Percentiles rank a stretch among this genome's conserved stretches.
phyloP scores from a whole-genome alignment of 2,329 filamentous ascomycete species.

The Anthostomella pinea region DNA sequence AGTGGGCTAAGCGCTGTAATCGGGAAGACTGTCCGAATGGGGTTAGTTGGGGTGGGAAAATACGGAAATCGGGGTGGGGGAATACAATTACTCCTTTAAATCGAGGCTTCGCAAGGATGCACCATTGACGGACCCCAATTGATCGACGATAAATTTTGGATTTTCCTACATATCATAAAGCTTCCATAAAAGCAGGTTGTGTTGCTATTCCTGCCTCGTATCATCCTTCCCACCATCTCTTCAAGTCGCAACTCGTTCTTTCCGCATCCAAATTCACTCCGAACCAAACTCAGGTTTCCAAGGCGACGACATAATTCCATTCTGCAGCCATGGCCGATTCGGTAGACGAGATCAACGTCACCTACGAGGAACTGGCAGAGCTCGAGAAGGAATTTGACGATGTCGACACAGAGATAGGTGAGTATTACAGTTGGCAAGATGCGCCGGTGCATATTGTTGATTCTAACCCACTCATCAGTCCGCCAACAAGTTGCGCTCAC shows the following conservation, averaged over 20 bases:
- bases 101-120: conserved; percentile 3
- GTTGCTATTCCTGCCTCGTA: no score
- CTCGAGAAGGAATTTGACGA: conserved; percentile 84
- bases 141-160: conserved; percentile 22
- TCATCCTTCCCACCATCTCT: no score
- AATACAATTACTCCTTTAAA: no score
- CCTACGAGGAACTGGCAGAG: conserved; percentile 74
- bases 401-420: conserved; percentile 79
- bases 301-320: not conserved
- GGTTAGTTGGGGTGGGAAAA: no score
- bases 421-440: no score
- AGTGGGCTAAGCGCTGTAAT: no score
- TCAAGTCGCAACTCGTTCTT: no score
- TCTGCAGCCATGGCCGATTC: conserved; percentile 18
- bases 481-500: conserved; percentile 69
- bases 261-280: no score
- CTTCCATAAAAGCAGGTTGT: no score
- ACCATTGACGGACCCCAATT: conserved; percentile 21
- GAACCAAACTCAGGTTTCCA: not conserved
- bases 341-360: conserved; percentile 36
- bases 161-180: conserved; percentile 3
- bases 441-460: no score
- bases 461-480: conserved; percentile 47
- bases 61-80: no score
- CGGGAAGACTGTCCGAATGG: no score